Evolutionary conservation across 2,329 filamentous ascomycete species (phyloP).

Genomic region (Immersiporthe knoxdaviesiana): DNA sequence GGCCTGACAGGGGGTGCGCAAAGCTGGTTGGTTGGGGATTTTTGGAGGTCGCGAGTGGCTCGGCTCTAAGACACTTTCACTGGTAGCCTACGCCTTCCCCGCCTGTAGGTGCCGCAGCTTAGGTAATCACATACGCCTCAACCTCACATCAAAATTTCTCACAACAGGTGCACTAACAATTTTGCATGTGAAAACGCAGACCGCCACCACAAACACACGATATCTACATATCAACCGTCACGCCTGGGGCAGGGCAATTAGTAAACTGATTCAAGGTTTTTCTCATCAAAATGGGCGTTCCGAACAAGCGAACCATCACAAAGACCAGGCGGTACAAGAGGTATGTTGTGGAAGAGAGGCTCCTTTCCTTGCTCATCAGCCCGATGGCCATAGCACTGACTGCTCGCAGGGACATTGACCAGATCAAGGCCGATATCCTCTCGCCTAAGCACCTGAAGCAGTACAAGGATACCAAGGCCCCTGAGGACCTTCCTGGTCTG

Average conservation of each 20-base stretch:
- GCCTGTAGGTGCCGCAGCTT: conserved; percentile 6
- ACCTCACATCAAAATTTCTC: conserved; percentile 22
- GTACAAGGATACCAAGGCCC: conserved; percentile 76
- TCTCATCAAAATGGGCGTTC: conserved; percentile 65
- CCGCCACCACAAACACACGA: neutral
- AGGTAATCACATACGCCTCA: conserved; percentile 12
- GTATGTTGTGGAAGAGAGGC: conserved; percentile 45
- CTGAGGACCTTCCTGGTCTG: conserved; percentile 85
- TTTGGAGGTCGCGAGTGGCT: neutral
- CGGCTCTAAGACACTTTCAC: neutral
- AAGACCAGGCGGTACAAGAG: conserved; percentile 76
- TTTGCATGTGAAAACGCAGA: conserved; percentile 28
- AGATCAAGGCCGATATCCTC: conserved; percentile 81
- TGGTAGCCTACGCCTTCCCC: neutral
- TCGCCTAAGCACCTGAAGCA: conserved; percentile 79
- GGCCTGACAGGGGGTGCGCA: neutral
- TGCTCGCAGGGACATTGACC: conserved; percentile 77
- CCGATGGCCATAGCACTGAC: conserved; percentile 26
- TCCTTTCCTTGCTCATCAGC: conserved; percentile 10
- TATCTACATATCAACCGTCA: neutral
- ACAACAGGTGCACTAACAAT: conserved; percentile 11
- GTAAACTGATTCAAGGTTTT: neutral
- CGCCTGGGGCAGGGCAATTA: neutral
- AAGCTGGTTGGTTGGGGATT: neutral
- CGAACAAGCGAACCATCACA: conserved; percentile 66